Percentiles rank a stretch among this genome's conserved stretches.
phyloP scores from a whole-genome alignment of 176 grass and related monocot genomes.

The Aegilops sharonensis region DNA sequence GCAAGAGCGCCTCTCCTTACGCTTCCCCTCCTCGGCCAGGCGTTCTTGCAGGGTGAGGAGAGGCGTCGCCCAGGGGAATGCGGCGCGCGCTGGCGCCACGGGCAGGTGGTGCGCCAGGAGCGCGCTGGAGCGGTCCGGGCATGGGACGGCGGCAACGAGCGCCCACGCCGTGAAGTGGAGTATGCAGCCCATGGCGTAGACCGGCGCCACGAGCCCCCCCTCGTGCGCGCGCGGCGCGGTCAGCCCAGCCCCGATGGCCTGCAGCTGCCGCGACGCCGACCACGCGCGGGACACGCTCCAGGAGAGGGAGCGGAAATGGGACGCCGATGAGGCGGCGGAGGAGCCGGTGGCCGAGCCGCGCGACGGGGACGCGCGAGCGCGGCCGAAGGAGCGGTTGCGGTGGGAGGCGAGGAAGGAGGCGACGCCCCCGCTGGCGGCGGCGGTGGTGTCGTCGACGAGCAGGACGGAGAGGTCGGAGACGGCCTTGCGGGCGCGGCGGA shows the following conservation, averaged over 20 bases:
- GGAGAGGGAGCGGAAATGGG: constrained; percentile 87
- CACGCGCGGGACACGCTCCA: constrained; percentile 93
- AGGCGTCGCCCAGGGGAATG: constrained; percentile 71
- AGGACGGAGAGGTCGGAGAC: constrained; percentile 65
- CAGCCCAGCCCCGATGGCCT: constrained; percentile 68
- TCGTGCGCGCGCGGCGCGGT: constrained; percentile 77
- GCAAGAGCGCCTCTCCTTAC: constrained; percentile 72
- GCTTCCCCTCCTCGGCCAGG: constrained; percentile 81
- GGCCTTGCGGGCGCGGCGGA: constrained; percentile 71
- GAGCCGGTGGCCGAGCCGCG: constrained; percentile 12
- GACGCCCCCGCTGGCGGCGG: constrained; percentile 44
- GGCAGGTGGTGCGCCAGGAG: constrained; percentile 60
- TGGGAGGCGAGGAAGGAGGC: constrained; percentile 51
- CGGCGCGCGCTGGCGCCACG: constrained; percentile 47
- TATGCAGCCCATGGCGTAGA: constrained; percentile 88
- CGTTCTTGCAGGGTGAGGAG: constrained; percentile 79
- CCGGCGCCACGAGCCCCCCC: constrained; percentile 58
- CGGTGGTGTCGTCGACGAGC: constrained; percentile 69
- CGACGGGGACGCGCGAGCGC: constrained; percentile 48
- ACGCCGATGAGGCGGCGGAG: constrained; percentile 23
- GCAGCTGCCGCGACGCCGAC: constrained; percentile 85
- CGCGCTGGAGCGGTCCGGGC: constrained; percentile 70
- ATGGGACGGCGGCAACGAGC: constrained; percentile 78
- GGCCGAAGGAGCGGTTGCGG: constrained; percentile 88
- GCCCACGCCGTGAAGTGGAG: constrained; percentile 76